Percentiles rank a stretch among this genome's conserved stretches.
Evolutionary conservation across 805 yeast species (phyloP).

Genomic region (Sungouiozyma ichnusensis): DNA sequence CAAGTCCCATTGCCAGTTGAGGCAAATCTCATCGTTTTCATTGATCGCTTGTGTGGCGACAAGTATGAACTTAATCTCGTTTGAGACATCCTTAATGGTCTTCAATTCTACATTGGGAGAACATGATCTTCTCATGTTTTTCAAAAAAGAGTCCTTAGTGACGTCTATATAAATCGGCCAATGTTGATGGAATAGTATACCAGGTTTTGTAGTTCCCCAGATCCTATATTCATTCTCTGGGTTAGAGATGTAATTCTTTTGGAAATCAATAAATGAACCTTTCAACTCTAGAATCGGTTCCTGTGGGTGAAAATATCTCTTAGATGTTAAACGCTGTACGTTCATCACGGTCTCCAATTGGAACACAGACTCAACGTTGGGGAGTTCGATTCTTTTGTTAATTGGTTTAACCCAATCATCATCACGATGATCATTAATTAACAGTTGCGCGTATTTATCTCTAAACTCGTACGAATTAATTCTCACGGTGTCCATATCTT

Average conservation of each 20-base stretch:
- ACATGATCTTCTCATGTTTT: slow-evolving; percentile 56
- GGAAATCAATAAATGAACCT: slow-evolving; percentile 59
- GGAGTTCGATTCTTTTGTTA: slow-evolving; percentile 2
- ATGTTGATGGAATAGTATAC: slow-evolving; percentile 45
- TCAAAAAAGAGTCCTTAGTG: slow-evolving; percentile 46
- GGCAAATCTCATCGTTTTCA: slow-evolving; percentile 59
- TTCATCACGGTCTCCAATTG: neutral
- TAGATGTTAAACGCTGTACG: slow-evolving; percentile 40
- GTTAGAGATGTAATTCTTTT: slow-evolving; percentile 51
- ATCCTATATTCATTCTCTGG: slow-evolving; percentile 65
- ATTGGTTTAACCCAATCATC: slow-evolving; percentile 28
- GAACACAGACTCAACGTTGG: neutral
- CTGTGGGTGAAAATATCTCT: slow-evolving; percentile 33
- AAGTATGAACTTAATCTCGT: slow-evolving; percentile 42
- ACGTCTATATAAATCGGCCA: slow-evolving; percentile 66
- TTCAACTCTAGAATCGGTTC: slow-evolving; percentile 49
- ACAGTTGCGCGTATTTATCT: slow-evolving; percentile 34
- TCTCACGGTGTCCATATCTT: neutral
- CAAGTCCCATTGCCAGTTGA: slow-evolving; percentile 85
- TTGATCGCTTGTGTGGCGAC: slow-evolving; percentile 46
- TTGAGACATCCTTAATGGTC: slow-evolving; percentile 27
- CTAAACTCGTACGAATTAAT: slow-evolving; percentile 13
- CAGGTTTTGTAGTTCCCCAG: slow-evolving; percentile 60
- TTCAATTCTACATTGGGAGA: slow-evolving; percentile 62
- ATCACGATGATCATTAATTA: slow-evolving; percentile 44